Conservation (phyloP, 2,329 filamentous ascomycete genomes). For the Zasmidium cellare region DNA sequence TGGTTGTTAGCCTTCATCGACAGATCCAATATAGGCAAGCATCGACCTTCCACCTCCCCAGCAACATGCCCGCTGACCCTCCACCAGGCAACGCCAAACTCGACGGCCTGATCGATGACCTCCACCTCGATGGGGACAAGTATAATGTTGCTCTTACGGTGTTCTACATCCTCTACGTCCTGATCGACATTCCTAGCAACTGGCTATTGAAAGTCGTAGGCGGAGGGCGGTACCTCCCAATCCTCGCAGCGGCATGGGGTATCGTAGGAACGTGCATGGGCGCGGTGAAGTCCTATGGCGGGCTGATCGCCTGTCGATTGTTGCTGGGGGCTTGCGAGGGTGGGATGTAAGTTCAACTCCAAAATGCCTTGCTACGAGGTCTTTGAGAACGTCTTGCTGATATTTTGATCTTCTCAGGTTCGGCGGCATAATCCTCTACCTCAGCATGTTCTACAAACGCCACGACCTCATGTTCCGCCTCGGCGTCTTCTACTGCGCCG, state of each 20-base stretch:
- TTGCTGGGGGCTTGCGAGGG: slow-evolving; percentile 46
- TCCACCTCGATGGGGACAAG: slow-evolving; percentile 40
- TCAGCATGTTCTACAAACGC: slow-evolving; percentile 44
- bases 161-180: slow-evolving; percentile 48
- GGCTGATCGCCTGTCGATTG: slow-evolving; percentile 42
- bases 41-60: no score
- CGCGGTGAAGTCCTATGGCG: slow-evolving; percentile 42
- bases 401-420: slow-evolving; percentile 20
- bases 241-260: slow-evolving; percentile 42
- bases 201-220: slow-evolving; percentile 43
- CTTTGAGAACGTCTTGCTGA: slow-evolving; percentile 38
- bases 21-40: slow-evolving; percentile 33
- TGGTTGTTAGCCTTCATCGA: slow-evolving; percentile 53
- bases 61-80: not conserved
- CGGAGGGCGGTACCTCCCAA: slow-evolving; percentile 43
- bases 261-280: slow-evolving; percentile 43
- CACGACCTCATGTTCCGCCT: slow-evolving; percentile 44
- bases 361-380: slow-evolving; percentile 15
- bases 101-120: slow-evolving; percentile 41
- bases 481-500: slow-evolving; percentile 37
- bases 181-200: slow-evolving; percentile 43
- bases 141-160: slow-evolving; percentile 47
- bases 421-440: slow-evolving; percentile 43
- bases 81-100: slow-evolving; percentile 45
- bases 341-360: slow-evolving; percentile 29